These are phyloP conservation scores for Alternaria gaisen DNA, from an alignment of 2,329 filamentous ascomycete species.

Conservation along the genomic window DNA sequence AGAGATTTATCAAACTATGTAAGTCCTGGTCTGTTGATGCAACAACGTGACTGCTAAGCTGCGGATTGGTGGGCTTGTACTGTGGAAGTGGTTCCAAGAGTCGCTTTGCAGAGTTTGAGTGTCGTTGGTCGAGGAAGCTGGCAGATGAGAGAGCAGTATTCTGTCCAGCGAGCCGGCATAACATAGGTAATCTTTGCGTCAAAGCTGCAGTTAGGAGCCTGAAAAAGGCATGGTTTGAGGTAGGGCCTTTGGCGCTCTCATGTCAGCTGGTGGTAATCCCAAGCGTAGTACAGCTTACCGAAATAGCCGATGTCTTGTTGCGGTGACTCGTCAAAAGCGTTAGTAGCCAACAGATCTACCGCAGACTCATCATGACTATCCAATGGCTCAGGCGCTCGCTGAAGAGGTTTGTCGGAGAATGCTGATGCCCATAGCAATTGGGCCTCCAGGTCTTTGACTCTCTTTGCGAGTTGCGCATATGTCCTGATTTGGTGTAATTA, in stretches of 20 bases:
- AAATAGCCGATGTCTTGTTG: neutral
- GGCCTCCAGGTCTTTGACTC: neutral
- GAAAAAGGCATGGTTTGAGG: neutral
- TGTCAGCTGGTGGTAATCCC: neutral
- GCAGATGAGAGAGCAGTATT: neutral
- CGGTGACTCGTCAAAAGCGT: neutral
- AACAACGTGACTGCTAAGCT: fast-evolving
- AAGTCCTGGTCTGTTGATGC: neutral
- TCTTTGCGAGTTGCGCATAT: neutral
- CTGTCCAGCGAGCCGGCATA: neutral
- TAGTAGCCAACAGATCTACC: neutral
- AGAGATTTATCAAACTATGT: neutral
- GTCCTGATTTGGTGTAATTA: neutral
- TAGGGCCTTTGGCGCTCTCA: fast-evolving
- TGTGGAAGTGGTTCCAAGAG: neutral
- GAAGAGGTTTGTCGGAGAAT: neutral
- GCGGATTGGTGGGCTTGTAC: neutral
- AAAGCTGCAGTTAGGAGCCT: neutral
- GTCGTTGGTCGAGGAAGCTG: neutral
- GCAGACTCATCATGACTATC: neutral
- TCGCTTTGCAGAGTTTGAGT: neutral
- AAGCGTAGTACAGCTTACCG: neutral
- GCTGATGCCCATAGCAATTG: neutral
- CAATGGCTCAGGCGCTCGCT: neutral
- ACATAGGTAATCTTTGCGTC: neutral